Evolutionary conservation across 1,139 yeast species (phyloP).

Genomic region (Citeromyces hawaiiensis): DNA sequence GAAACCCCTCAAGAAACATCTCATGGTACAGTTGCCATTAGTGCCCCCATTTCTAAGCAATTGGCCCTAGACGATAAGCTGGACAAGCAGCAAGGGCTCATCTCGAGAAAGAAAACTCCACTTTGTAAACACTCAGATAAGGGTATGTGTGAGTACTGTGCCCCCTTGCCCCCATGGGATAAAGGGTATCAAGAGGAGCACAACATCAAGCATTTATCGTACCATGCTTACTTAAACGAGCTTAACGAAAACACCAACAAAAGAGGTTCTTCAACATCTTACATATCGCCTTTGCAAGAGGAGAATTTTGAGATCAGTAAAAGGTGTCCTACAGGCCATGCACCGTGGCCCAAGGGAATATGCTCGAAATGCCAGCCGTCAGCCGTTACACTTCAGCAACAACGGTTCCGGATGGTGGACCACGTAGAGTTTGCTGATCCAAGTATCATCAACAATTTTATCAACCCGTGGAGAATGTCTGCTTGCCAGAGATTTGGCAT

Average conservation of each 20-base stretch:
- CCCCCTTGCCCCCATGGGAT: slow-evolving; percentile 95
- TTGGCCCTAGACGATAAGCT: slow-evolving; percentile 55
- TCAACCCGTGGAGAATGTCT: slow-evolving; percentile 82
- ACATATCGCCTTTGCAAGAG: slow-evolving; percentile 69
- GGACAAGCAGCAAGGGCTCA: slow-evolving; percentile 60
- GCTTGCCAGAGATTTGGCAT: slow-evolving; percentile 84
- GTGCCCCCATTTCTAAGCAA: slow-evolving; percentile 14
- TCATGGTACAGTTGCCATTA: slow-evolving; percentile 6
- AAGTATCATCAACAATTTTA: slow-evolving; percentile 62
- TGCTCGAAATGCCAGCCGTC: slow-evolving; percentile 98
- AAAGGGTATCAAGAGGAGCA: slow-evolving; percentile 59
- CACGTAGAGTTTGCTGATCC: slow-evolving; percentile 85
- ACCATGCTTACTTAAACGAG: slow-evolving; percentile 71
- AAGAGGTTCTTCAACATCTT: slow-evolving; percentile 46
- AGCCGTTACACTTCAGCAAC: slow-evolving; percentile 85
- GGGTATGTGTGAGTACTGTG: slow-evolving; percentile 97
- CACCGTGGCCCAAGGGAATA: slow-evolving; percentile 88
- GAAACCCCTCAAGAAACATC: slow-evolving; percentile 9
- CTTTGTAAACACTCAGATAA: slow-evolving; percentile 82
- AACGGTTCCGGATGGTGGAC: slow-evolving; percentile 89
- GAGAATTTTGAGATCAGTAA: slow-evolving; percentile 54
- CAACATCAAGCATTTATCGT: slow-evolving; percentile 78
- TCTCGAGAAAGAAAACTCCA: slow-evolving; percentile 44
- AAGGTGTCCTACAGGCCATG: slow-evolving; percentile 68
- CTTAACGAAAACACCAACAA: slow-evolving; percentile 60